A percentile compares a stretch with the other conserved stretches of the same genome.
phyloP scores from a whole-genome alignment of 1,139 yeast genomes.

The Pichia sp. region DNA sequence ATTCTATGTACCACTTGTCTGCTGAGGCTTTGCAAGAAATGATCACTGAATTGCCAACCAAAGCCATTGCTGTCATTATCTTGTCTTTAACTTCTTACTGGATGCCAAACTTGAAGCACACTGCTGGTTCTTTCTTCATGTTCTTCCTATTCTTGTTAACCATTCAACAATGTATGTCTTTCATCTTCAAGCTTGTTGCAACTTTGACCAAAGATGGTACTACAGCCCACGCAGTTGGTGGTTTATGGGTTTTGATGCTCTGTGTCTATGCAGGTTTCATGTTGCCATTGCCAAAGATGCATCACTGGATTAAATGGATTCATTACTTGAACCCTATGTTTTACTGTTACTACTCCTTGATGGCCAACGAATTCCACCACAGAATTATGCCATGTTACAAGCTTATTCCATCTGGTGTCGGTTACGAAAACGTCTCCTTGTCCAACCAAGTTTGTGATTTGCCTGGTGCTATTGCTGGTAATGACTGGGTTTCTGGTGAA shows the following conservation, averaged over 20 bases:
- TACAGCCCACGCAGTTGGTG: constrained; percentile 51
- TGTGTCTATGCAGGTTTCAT: constrained; percentile 54
- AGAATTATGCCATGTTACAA: constrained; percentile 47
- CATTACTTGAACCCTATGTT: constrained; percentile 54
- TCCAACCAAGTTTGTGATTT: constrained; percentile 50
- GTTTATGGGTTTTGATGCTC: constrained; percentile 45
- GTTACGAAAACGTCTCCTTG: constrained; percentile 39
- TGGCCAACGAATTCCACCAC: constrained; percentile 54
- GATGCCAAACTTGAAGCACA: constrained; percentile 45
- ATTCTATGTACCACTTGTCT: constrained; percentile 54
- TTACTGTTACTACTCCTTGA: constrained; percentile 54
- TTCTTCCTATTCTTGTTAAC: constrained; percentile 42
- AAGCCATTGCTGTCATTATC: constrained; percentile 41
- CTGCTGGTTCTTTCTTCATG: constrained; percentile 55
- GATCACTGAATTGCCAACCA: constrained; percentile 46
- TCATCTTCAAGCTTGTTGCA: constrained; percentile 59
- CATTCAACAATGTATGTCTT: constrained; percentile 40
- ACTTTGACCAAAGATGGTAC: constrained; percentile 52
- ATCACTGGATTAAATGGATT: constrained; percentile 63
- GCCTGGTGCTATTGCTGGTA: constrained; percentile 41
- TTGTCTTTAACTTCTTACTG: constrained; percentile 50
- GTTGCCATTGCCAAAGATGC: constrained; percentile 56
- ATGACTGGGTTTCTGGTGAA: constrained; percentile 44
- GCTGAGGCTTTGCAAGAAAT: constrained; percentile 53
- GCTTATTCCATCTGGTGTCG: constrained; percentile 48